Evolutionary conservation across 2,329 filamentous ascomycete genomes (phyloP).

Genomic region (Aspergillus costaricaensis): DNA sequence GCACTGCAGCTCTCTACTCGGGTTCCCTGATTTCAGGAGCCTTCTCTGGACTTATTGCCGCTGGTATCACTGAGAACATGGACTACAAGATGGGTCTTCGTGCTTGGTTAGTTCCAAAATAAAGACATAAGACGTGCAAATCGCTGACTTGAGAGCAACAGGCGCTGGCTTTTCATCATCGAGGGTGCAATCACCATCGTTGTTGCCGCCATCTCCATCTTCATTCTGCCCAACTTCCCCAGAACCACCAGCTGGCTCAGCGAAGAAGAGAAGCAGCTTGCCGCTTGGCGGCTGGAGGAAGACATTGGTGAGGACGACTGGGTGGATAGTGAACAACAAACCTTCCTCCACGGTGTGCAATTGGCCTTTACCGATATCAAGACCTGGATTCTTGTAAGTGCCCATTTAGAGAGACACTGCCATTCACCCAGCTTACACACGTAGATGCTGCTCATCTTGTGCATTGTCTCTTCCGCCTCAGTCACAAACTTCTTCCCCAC

Average conservation of each 20-base stretch:
- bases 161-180: constrained; percentile 68
- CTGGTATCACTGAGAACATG: constrained; percentile 68
- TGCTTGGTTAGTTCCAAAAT: constrained; percentile 53
- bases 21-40: constrained; percentile 70
- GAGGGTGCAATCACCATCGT: constrained; percentile 67
- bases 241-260: constrained; percentile 61
- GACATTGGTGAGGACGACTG: constrained; percentile 68
- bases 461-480: constrained; percentile 59
- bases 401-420: neutral
- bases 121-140: neutral
- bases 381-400: constrained; percentile 58
- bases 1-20: constrained; percentile 55
- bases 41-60: constrained; percentile 67
- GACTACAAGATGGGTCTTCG: constrained; percentile 56
- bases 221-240: constrained; percentile 69
- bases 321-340: constrained; percentile 58
- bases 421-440: neutral
- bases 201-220: constrained; percentile 59
- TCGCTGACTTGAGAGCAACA: constrained; percentile 11
- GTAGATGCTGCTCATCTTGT: constrained; percentile 58
- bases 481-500: constrained; percentile 72
- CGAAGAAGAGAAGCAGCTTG: constrained; percentile 59
- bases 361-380: constrained; percentile 61
- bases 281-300: constrained; percentile 63
- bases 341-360: constrained; percentile 52